phyloP scores from a whole-genome alignment of 75 land plant genomes.

The Isoetes taiwanensis region DNA sequence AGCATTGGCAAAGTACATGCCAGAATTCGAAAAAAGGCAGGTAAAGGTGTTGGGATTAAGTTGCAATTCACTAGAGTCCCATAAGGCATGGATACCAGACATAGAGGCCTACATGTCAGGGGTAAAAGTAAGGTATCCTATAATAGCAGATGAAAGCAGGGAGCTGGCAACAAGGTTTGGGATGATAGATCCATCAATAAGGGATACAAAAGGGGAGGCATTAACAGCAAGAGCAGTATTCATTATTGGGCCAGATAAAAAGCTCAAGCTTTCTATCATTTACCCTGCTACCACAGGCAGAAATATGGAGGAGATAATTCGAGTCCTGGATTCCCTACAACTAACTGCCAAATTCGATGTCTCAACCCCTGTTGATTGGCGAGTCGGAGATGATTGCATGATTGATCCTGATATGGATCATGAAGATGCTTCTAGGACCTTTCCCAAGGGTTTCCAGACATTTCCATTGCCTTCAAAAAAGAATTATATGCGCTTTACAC shows the following conservation, averaged over 20 bases:
- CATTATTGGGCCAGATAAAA: constrained; percentile 35
- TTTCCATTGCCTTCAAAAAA: constrained; percentile 35
- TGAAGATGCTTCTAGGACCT: constrained; percentile 22
- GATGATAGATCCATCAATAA: constrained; percentile 37
- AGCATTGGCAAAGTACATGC: constrained; percentile 19
- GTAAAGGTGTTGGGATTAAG: constrained; percentile 36
- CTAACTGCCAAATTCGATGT: constrained; percentile 31
- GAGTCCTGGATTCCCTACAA: constrained; percentile 37
- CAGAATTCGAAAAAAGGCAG: constrained; percentile 32
- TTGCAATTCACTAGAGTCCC: constrained; percentile 37
- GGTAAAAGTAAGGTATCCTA: constrained; percentile 21
- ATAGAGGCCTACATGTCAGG: constrained; percentile 26
- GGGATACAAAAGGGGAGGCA: constrained; percentile 22
- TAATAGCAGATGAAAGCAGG: constrained; percentile 29
- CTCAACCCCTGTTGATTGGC: constrained; percentile 44
- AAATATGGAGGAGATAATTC: constrained; percentile 31
- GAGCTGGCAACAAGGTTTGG: constrained; percentile 30
- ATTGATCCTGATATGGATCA: constrained; percentile 24
- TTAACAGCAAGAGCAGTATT: constrained; percentile 34
- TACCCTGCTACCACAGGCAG: constrained; percentile 46
- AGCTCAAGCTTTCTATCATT: constrained; percentile 32
- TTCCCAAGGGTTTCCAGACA: constrained; percentile 38
- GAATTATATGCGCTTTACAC: constrained; percentile 31
- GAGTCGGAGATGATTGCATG: constrained; percentile 34
- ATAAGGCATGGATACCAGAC: constrained; percentile 31